These are phyloP conservation scores for Violaceomyces palustris DNA, from an alignment of 1,284 basidiomycete genomes.

Conservation along the genomic window DNA sequence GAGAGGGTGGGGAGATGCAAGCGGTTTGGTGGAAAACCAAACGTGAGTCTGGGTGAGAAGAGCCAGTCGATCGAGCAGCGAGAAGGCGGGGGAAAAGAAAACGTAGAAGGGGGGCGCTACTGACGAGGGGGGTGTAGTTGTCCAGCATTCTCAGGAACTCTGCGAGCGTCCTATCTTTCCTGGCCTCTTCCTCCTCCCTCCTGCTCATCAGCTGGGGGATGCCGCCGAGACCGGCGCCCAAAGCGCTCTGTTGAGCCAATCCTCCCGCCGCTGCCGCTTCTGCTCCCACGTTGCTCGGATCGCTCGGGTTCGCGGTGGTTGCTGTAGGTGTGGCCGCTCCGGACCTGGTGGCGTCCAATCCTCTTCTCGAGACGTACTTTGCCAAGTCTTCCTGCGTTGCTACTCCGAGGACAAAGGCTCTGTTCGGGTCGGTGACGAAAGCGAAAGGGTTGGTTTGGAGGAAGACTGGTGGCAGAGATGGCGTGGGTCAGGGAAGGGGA, in stretches of 20 bases:
- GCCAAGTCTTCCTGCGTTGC: conserved; percentile 42
- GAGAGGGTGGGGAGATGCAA: too few species aligned
- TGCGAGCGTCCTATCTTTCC: conserved; percentile 71
- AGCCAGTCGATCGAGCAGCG: too few species aligned
- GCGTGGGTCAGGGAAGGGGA: too few species aligned
- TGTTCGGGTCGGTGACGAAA: conserved; percentile 43
- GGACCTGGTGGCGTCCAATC: conserved; percentile 24
- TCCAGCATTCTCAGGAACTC: conserved; percentile 95
- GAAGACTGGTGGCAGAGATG: too few species aligned
- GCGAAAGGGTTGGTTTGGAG: conserved; percentile 43
- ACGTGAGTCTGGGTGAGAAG: too few species aligned
- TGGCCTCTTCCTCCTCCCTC: conserved; percentile 68
- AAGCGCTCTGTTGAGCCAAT: too few species aligned
- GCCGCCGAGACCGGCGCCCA: too few species aligned
- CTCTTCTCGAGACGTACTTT: conserved; percentile 40
- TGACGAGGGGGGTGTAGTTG: conserved; percentile 87
- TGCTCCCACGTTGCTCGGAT: conserved; percentile 2
- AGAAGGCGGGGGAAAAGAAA: neutral
- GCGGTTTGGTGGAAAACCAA: too few species aligned
- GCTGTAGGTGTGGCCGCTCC: too few species aligned
- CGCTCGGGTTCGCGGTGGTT: conserved; percentile 5
- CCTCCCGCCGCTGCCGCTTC: conserved; percentile 10
- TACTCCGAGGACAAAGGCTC: conserved; percentile 41
- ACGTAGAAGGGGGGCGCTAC: conserved; percentile 42
- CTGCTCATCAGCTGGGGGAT: conserved; percentile 39